Evolutionary conservation across 306 rosid genomes (phyloP).

Genomic region (Cucumis hystrix): DNA sequence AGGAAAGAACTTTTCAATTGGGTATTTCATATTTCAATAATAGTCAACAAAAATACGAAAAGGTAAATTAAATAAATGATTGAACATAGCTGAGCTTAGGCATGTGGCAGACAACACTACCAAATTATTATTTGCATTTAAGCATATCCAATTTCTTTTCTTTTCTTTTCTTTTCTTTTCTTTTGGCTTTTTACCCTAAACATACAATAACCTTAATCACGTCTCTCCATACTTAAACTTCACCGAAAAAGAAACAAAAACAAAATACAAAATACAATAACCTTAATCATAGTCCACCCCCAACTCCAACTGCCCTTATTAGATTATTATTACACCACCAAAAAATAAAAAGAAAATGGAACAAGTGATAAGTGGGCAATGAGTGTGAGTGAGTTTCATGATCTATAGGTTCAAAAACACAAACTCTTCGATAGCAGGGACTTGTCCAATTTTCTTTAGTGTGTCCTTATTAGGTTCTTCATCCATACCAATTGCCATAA

Average conservation of each 20-base stretch:
- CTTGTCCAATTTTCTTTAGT: constrained; percentile 50
- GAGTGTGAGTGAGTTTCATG: not conserved
- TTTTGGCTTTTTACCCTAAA: not conserved
- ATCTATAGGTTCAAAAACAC: constrained; percentile 62
- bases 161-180: no score
- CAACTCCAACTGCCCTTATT: not conserved
- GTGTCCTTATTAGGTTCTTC: constrained; percentile 56
- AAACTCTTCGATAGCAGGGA: constrained; percentile 69
- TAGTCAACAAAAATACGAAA: not conserved
- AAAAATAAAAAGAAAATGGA: not conserved
- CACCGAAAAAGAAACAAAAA: not conserved
- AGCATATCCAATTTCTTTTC: not conserved
- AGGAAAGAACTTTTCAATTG: no score
- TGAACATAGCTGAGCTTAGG: not conserved
- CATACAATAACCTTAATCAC: not conserved
- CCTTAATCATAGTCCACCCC: not conserved
- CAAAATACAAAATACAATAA: no score
- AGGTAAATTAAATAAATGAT: not conserved
- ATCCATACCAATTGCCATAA: constrained; percentile 92
- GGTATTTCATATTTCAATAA: not conserved
- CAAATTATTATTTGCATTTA: not conserved
- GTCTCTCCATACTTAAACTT: not conserved
- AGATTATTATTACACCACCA: not conserved
- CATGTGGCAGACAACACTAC: not conserved
- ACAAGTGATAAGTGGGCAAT: not conserved